Conservation (phyloP, 495 filamentous ascomycete genomes). For the Aspergillus indologenus region DNA sequence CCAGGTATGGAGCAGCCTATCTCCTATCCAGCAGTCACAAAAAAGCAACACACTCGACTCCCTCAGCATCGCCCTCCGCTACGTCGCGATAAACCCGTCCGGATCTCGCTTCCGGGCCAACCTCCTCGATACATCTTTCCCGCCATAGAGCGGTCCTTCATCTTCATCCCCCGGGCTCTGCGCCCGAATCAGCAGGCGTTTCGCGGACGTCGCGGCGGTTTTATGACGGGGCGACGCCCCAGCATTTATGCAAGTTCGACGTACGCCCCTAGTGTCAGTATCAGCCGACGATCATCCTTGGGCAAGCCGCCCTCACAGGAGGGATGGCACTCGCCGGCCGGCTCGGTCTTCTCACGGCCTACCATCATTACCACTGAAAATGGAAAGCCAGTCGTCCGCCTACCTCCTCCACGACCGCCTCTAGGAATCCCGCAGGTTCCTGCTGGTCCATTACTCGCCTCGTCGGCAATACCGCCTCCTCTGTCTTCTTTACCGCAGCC, state of each 20-base stretch:
- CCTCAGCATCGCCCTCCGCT: constrained; percentile 93
- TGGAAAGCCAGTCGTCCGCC: constrained; percentile 75
- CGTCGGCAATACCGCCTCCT: constrained; percentile 15
- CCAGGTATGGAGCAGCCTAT: constrained; percentile 70
- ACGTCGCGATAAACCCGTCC: constrained; percentile 92
- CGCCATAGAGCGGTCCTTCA: constrained; percentile 84
- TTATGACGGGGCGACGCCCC: constrained; percentile 67
- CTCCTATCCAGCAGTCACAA: constrained; percentile 65
- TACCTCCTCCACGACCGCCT: constrained; percentile 64
- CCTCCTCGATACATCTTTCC: constrained; percentile 87
- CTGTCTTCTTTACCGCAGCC: constrained; percentile 55
- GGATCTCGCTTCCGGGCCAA: constrained; percentile 81
- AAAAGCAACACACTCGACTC: constrained; percentile 85
- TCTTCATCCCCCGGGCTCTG: constrained; percentile 94
- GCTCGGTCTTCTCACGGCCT: constrained; percentile 68
- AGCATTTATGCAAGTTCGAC: constrained; percentile 78
- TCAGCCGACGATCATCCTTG: constrained; percentile 89
- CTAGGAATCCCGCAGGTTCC: constrained; percentile 28
- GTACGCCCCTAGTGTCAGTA: constrained; percentile 86
- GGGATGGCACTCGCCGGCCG: constrained; percentile 69
- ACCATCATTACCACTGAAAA: constrained; percentile 55
- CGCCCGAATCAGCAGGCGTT: constrained; percentile 86
- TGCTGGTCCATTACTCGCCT: constrained; percentile 20
- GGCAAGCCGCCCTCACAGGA: constrained; percentile 73
- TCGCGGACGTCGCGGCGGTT: constrained; percentile 66